Evolutionary conservation across 352 stramenopile species (phyloP).

Genomic region (Peronospora belbahrii): DNA sequence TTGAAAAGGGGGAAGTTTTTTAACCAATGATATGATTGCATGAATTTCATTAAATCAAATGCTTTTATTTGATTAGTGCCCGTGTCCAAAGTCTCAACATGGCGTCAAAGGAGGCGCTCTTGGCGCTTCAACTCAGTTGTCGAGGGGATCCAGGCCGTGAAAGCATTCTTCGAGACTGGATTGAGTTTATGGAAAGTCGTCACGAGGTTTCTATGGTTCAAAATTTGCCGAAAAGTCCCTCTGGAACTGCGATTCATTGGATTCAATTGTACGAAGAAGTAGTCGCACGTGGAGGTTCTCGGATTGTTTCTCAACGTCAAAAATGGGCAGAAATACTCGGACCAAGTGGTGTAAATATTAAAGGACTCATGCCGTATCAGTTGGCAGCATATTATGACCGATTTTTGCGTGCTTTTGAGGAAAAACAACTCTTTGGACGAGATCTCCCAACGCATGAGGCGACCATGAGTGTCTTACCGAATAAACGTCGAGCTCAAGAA

Average conservation of each 20-base stretch:
- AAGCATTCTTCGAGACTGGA: conserved; percentile 46
- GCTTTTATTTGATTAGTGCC: neutral
- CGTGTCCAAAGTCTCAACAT: no score
- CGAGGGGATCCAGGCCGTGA: conserved; percentile 52
- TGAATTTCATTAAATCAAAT: neutral
- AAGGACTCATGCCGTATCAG: conserved; percentile 52
- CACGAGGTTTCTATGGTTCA: conserved; percentile 40
- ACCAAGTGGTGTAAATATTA: conserved; percentile 41
- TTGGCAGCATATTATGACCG: conserved; percentile 54
- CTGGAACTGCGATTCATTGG: conserved; percentile 57
- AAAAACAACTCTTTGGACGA: conserved; percentile 69
- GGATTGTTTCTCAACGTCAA: conserved; percentile 37
- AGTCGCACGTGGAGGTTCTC: conserved; percentile 51
- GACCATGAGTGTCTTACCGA: conserved; percentile 15
- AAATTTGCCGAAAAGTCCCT: conserved; percentile 41
- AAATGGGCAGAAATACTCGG: conserved; percentile 50
- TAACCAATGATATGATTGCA: neutral
- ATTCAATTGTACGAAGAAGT: conserved; percentile 79
- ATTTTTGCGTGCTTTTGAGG: conserved; percentile 53
- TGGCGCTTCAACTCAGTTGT: conserved; percentile 64
- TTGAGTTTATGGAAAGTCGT: conserved; percentile 45
- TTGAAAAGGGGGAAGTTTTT: no score
- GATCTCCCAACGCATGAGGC: conserved; percentile 28
- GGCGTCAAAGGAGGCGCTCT: conserved; percentile 32
- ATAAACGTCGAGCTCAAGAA: conserved; percentile 23